Conservation (phyloP, 495 filamentous ascomycete species). For the Aspergillus olivimuriae region DNA sequence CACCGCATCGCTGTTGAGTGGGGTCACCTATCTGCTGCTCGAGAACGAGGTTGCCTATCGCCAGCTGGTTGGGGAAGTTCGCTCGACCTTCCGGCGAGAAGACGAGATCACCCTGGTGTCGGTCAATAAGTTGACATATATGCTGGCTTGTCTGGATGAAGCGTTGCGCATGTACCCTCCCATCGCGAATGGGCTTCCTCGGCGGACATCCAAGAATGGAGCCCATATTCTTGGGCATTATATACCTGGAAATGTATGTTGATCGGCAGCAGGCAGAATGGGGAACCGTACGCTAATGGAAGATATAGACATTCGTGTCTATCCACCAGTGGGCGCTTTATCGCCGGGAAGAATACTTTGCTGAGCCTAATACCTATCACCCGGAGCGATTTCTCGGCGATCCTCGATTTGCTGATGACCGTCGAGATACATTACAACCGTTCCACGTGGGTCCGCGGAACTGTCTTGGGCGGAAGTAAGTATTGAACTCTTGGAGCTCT, state of each 20-base stretch:
- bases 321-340: constrained; percentile 45
- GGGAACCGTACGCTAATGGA: constrained; percentile 1
- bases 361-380: constrained; percentile 35
- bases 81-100: constrained; percentile 39
- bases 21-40: constrained; percentile 46
- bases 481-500: neutral
- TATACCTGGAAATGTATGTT: constrained; percentile 29
- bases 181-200: constrained; percentile 38
- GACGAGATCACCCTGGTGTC: constrained; percentile 47
- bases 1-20: constrained; percentile 51
- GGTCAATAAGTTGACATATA: constrained; percentile 43
- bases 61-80: constrained; percentile 44
- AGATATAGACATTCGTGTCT: constrained; percentile 39
- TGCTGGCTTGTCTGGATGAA: constrained; percentile 53
- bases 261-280: neutral
- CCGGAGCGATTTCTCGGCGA: constrained; percentile 46
- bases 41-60: constrained; percentile 29
- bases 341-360: constrained; percentile 39
- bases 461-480: constrained; percentile 55
- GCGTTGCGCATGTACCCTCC: constrained; percentile 54
- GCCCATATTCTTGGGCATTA: constrained; percentile 39
- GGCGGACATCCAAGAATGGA: constrained; percentile 40
- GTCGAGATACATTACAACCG: constrained; percentile 41
- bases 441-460: constrained; percentile 54
- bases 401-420: constrained; percentile 32